Evolutionary conservation across 2,329 filamentous ascomycete genomes (phyloP).

Genomic region (Aspergillus pseudotamarii): DNA sequence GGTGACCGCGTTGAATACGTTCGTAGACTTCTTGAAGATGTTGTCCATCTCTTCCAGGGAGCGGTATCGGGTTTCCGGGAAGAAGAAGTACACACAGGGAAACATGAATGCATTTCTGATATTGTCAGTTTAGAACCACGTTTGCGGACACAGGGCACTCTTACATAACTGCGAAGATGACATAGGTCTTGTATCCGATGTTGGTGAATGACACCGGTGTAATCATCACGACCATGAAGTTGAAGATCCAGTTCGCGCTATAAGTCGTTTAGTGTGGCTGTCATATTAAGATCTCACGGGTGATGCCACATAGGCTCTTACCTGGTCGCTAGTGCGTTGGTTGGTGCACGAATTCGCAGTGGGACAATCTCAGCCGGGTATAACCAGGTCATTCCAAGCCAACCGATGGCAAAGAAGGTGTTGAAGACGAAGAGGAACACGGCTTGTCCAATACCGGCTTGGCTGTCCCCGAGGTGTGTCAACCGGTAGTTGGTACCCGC

Average conservation of each 20-base stretch:
- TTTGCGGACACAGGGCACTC: constrained; percentile 18
- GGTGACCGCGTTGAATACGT: constrained; percentile 51
- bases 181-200: constrained; percentile 59
- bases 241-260: constrained; percentile 62
- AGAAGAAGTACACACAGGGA: constrained; percentile 64
- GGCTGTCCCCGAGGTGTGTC: constrained; percentile 34
- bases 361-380: constrained; percentile 55
- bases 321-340: constrained; percentile 67
- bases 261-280: constrained; percentile 52
- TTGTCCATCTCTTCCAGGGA: constrained; percentile 72
- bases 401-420: constrained; percentile 67
- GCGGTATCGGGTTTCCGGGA: constrained; percentile 62
- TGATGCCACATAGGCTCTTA: constrained; percentile 56
- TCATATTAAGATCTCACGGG: constrained; percentile 63
- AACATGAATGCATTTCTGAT: constrained; percentile 56
- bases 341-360: constrained; percentile 61
- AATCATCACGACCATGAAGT: constrained; percentile 68
- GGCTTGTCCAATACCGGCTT: constrained; percentile 44
- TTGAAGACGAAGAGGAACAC: constrained; percentile 65
- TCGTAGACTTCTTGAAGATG: constrained; percentile 61
- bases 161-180: constrained; percentile 59
- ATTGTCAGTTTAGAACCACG: constrained; percentile 58
- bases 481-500: constrained; percentile 36
- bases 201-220: constrained; percentile 62
- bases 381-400: constrained; percentile 64